Evolutionary conservation across 2,329 filamentous ascomycete genomes (phyloP), one percentile per base, ranked within the genome.

Genomic region (Neopestalotiopsis clavispora): DNA sequence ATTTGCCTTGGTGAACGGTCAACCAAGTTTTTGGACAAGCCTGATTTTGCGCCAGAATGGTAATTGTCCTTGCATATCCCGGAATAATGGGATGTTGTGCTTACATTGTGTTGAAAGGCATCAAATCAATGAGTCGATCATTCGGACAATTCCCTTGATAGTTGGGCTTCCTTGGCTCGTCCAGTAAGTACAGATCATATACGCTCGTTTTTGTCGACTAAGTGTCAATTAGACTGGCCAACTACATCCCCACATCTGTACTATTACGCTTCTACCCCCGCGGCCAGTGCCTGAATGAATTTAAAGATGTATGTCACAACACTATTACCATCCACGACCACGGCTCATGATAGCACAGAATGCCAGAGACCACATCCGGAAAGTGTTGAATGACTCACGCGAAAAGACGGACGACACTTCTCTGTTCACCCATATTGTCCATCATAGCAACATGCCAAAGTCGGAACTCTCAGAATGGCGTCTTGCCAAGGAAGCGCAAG

Each of bases 371-470:
- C 28, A 61, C 14, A 61, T 61, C 1, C 1, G 7, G 1, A 30
- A 20, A 1, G 59, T 30, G 17, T 17, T 61, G 32, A n/a, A 17
- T 4, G 20, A 17, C 1, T 14, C 13, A 4, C 17, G 9, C 32
- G 20, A 34, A 5, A 61, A 61, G 9, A 5, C 13, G 13, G n/a
- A 61, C 7, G 32, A n/a, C 2, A 34, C 28, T 6, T 34, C 65
- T 9, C n/a, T 67, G 5, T 79, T 79, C 65, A 71, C 68, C 4
- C 69, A 75, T 57, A 64, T 80, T 2, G 69, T 74, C n/a, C 70
- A 73, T 38, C 23, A 28, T 28, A 75, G 74, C 63, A 72, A 73
- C 12, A 58, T 78, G 20, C 75, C 76, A 4, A 30, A 65, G n/a
- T 72, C 72, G 1, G 76, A 78, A 20, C 63, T 65, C 20, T 69